Evolutionary conservation across 2,329 filamentous ascomycete genomes (phyloP).

Genomic region (Penicillium sp.): DNA sequence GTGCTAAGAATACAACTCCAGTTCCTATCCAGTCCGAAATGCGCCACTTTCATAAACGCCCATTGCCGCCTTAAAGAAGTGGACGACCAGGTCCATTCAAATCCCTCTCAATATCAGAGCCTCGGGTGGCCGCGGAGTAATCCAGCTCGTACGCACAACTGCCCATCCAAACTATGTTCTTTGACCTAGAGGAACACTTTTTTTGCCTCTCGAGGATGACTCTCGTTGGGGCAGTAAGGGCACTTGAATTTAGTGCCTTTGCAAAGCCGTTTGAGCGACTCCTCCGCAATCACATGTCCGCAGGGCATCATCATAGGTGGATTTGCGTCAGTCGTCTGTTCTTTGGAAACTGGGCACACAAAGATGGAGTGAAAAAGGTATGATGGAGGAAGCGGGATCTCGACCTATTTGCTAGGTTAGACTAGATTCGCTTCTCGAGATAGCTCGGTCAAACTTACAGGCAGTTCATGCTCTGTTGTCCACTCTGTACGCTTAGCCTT

Average conservation of each 20-base stretch:
- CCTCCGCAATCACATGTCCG: constrained; percentile 88
- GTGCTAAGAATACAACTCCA: constrained; percentile 2
- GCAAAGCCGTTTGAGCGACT: constrained; percentile 77
- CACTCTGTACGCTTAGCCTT: constrained; percentile 90
- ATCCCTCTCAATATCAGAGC: not conserved
- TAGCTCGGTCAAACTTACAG: constrained; percentile 61
- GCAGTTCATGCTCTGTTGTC: constrained; percentile 89
- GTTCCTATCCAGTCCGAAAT: constrained; percentile 2
- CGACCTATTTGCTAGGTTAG: constrained; percentile 52
- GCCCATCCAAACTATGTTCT: not conserved
- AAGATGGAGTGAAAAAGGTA: constrained; percentile 93
- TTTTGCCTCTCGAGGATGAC: constrained; percentile 74
- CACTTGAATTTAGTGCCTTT: constrained; percentile 89
- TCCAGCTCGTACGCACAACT: constrained; percentile 13
- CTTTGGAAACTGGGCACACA: constrained; percentile 95
- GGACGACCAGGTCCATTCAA: not conserved
- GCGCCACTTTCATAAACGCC: constrained; percentile 9
- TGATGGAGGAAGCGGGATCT: constrained; percentile 67
- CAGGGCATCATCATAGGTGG: constrained; percentile 97
- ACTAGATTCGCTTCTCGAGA: constrained; percentile 28
- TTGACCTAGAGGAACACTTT: constrained; percentile 67
- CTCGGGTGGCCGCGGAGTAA: constrained; percentile 16
- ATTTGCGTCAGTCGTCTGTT: constrained; percentile 90
- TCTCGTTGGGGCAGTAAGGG: constrained; percentile 91
- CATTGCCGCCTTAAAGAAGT: not conserved